Evolutionary conservation across 192 early-diverging fungal genomes (phyloP), one percentile per base, ranked within the genome.

Genomic region (Entomortierella lignicola): DNA sequence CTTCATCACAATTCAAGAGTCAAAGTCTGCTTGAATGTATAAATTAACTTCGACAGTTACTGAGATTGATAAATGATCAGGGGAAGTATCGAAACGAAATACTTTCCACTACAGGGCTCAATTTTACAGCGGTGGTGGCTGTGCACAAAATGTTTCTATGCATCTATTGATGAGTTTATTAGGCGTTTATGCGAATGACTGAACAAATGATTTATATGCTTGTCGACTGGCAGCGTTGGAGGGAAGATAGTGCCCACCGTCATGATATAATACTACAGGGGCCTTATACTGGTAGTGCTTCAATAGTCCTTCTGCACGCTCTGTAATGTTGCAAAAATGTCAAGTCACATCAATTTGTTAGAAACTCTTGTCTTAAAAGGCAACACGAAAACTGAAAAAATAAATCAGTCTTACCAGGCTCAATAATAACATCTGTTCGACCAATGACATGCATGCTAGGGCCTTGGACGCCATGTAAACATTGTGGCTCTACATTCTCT

Each of bases 381-480:
- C 5, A 20, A 20, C 17, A 47, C 20, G 4, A 12, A 20, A 12
- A 10, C 39, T 47, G 15, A 47, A 47, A 47, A 47, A 20, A 20
- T 20, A 4, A n/a, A n/a, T n/a, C n/a, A n/a, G 5, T 47, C 27
- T 54, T 69, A 77, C 73, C 73, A 54, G 66, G 67, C 57, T 57
- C 50, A 39, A 79, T 79, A 31, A 79, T 79, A 55, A 79, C 75
- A 54, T 79, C 75, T 8, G 23, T 66, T 5, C 63, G 41, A 27
- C 75, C 75, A 55, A 79, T 70, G 42, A 79, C 61, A 60, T 79
- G 75, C 75, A 79, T 55, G 27, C 75, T 79, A 0, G 75, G 55
- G 27, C 75, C 75, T 32, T 79, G 75, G n/a, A 79, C 75, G 10
- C 75, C 75, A 50, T 61, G 41, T 10, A 79, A 26, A 47, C 23